phyloP scores from a whole-genome alignment of 1,139 yeast species.

The Candida pseudoviswanathii region DNA sequence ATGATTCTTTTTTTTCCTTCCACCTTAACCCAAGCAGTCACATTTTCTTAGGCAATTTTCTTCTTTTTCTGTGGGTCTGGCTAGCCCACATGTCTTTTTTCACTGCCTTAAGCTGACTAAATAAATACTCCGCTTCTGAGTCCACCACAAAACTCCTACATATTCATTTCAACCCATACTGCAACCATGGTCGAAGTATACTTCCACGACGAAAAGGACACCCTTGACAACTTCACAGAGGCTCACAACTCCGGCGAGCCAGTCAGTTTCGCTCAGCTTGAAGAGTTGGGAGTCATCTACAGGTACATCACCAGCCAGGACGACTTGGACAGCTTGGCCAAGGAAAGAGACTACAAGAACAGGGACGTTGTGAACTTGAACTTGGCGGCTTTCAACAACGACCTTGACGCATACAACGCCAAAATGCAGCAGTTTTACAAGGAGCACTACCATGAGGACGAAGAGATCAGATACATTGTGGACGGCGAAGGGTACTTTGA shows the following conservation, averaged over 20 bases:
- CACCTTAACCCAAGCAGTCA: neutral
- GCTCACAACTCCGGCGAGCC: conserved; percentile 71
- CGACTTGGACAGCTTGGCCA: conserved; percentile 68
- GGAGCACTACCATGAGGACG: conserved; percentile 96
- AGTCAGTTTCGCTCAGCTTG: conserved; percentile 54
- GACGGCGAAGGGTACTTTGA: conserved; percentile 95
- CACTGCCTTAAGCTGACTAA: neutral
- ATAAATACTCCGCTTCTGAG: neutral
- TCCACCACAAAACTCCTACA: neutral
- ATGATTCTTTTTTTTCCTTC: neutral
- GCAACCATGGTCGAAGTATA: conserved; percentile 54
- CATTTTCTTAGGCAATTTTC: neutral
- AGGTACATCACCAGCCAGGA: conserved; percentile 52
- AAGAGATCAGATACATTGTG: conserved; percentile 86
- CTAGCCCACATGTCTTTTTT: neutral
- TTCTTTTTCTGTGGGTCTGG: neutral
- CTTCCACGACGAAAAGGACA: conserved; percentile 68
- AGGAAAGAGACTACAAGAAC: conserved; percentile 72
- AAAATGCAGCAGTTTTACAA: conserved; percentile 74
- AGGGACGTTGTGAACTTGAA: conserved; percentile 71
- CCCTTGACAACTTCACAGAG: conserved; percentile 65
- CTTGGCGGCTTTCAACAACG: conserved; percentile 64
- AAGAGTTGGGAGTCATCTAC: conserved; percentile 71
- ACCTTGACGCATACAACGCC: conserved; percentile 56
- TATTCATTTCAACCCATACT: neutral